Evolutionary conservation across 257 asterid species (phyloP), one percentile per base, ranked within the genome.

Genomic region (Solanum peruvianum): DNA sequence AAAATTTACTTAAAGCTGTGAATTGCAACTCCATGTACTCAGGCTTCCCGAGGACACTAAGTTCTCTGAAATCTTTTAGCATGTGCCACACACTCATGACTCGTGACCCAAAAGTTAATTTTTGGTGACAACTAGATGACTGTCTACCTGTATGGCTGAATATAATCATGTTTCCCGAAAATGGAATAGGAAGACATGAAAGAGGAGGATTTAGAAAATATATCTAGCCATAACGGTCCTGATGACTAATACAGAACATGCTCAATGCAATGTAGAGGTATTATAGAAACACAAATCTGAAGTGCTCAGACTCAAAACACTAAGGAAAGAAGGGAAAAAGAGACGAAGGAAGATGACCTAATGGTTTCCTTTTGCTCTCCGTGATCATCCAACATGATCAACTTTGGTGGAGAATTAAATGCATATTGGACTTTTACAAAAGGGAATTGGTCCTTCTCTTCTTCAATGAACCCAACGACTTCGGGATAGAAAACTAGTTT

Each of bases 401-500:
- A 85, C 94, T 91, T 96, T 7, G 98, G 99, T 58, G 99, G 99
- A 84, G 99, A 94, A 90, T 94, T 95, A 88, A 86, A 96, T 56
- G 95, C 91, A 88, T 95, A 96, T 86, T 95, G 95, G 91, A 96
- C 94, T 90, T 87, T 92, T 23, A 96, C 93, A 2, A 89, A 84
- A 33, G 98, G 98, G 89, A 96, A 96, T 66, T 92, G 92, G 78
- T 95, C 98, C 90, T 93, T 95, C 90, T 95, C 99, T 88, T 95
- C 98, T 93, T 96, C 99, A 21, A 96, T 95, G 87, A 96, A 96
- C 23, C 95, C 97, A 60, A 94, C 98, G 58, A 95, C 73, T 89
- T 96, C 98, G 11, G 99, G 98, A 92, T 95, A 96, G 88, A 96
- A 96, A 47, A 95, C 99, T 87, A 96, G 92, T 87, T 95, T 96